Percentiles rank a stretch among this genome's conserved stretches.
Evolutionary conservation across 768 basidiomycete species (phyloP).

Genomic region (Amanita pseudoporphyria): DNA sequence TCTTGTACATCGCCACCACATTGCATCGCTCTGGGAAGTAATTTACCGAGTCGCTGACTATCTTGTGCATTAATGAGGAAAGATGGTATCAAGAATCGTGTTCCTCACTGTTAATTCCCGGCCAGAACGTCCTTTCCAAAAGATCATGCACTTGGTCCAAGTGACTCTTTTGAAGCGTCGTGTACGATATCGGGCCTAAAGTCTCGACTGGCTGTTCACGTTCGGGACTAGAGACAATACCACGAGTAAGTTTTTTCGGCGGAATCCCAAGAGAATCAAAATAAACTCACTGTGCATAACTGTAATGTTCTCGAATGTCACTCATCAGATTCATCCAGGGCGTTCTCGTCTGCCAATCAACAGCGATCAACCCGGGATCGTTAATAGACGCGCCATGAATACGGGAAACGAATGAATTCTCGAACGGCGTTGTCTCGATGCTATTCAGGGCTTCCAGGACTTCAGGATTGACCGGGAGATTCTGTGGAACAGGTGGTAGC

Average conservation of each 20-base stretch:
- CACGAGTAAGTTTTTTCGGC: slow-evolving; percentile 2
- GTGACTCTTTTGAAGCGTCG: slow-evolving; percentile 47
- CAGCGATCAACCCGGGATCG: slow-evolving; percentile 29
- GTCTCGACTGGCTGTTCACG: slow-evolving; percentile 32
- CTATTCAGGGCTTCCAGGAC: slow-evolving; percentile 42
- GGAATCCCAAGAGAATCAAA: background rate
- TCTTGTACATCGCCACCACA: slow-evolving; percentile 64
- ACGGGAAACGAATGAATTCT: slow-evolving; percentile 57
- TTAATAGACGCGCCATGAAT: slow-evolving; percentile 33
- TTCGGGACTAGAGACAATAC: slow-evolving; percentile 52
- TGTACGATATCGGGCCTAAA: slow-evolving; percentile 52
- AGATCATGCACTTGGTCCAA: slow-evolving; percentile 66
- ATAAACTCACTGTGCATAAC: slow-evolving; percentile 45
- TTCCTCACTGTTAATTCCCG: slow-evolving; percentile 58
- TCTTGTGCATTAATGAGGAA: background rate
- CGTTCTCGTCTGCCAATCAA: slow-evolving; percentile 64
- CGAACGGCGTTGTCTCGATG: slow-evolving; percentile 56
- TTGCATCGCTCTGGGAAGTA: slow-evolving; percentile 65
- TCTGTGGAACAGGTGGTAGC: slow-evolving; percentile 19
- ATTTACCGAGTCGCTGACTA: slow-evolving; percentile 64
- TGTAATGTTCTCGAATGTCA: slow-evolving; percentile 60
- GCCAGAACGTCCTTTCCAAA: slow-evolving; percentile 62
- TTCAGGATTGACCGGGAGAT: slow-evolving; percentile 19
- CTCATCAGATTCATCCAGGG: slow-evolving; percentile 72
- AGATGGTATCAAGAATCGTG: slow-evolving; percentile 1